These are phyloP conservation scores for Cryphonectria japonica DNA, from an alignment of 2,329 filamentous ascomycete species.

Conservation along the genomic window DNA sequence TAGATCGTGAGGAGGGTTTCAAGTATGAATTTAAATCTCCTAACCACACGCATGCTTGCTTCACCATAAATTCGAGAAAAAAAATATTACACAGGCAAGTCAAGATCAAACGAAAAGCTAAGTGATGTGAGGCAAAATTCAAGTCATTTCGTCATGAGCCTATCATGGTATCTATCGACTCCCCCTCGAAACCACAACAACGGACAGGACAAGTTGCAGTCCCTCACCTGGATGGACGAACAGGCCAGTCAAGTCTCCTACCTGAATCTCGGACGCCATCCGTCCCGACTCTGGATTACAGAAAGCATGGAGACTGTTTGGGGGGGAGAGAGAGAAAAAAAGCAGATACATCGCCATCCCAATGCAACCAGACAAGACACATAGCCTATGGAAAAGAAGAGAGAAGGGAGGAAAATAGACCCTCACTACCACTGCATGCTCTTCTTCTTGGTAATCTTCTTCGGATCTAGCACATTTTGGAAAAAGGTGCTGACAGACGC, in stretches of 20 bases:
- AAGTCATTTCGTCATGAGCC: not conserved
- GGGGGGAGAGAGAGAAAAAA: not conserved
- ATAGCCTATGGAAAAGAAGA: not conserved
- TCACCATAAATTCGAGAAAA: too few relatives aligned
- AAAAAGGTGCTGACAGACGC: constrained; percentile 35
- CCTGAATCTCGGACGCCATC: not conserved
- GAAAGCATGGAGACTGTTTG: not conserved
- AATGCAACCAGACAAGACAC: not conserved
- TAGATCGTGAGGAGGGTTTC: too few relatives aligned
- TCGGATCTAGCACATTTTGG: constrained; percentile 32
- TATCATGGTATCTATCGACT: constrained; percentile 16
- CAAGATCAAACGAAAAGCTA: too few relatives aligned
- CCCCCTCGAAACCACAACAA: too few relatives aligned
- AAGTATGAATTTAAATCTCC: too few relatives aligned
- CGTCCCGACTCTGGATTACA: not conserved
- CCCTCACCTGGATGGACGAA: not conserved
- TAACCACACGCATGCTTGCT: too few relatives aligned
- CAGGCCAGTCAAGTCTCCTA: not conserved
- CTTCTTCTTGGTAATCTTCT: constrained; percentile 41
- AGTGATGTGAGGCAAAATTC: not conserved
- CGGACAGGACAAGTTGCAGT: constrained; percentile 5
- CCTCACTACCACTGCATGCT: constrained; percentile 39
- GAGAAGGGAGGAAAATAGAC: not conserved
- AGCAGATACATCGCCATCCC: not conserved
- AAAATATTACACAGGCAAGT: too few relatives aligned